Evolutionary conservation across 805 yeast species (phyloP).

Genomic region (Cyberlindnera petersonii): DNA sequence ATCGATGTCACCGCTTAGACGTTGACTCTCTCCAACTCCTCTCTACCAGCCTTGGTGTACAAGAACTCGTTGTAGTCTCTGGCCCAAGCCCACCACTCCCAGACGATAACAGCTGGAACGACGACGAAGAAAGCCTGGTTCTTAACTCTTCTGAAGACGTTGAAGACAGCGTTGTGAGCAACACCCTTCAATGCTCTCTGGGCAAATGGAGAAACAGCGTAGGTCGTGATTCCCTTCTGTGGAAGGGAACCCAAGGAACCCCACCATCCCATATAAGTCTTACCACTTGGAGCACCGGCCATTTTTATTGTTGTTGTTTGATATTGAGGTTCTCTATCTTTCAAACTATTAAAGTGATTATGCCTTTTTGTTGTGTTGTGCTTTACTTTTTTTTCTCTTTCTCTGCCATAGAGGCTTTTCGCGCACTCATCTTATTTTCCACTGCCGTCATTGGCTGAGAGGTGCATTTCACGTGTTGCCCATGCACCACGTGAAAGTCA

Average conservation of each 20-base stretch:
- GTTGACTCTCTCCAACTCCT: conserved; percentile 72
- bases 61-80: conserved; percentile 89
- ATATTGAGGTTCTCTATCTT: too few species aligned
- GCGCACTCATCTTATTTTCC: conserved; percentile 9
- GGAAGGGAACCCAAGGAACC: conserved; percentile 84
- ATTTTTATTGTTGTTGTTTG: conserved; percentile 30
- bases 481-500: too few species aligned
- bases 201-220: conserved; percentile 90
- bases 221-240: conserved; percentile 81
- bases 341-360: background rate
- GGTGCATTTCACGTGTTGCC: too few species aligned
- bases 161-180: conserved; percentile 81
- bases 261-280: conserved; percentile 96
- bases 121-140: conserved; percentile 75
- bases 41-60: conserved; percentile 97
- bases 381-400: conserved; percentile 7
- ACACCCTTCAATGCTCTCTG: conserved; percentile 89
- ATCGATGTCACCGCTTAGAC: conserved; percentile 24
- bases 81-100: conserved; percentile 84
- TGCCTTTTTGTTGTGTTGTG: background rate
- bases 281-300: conserved; percentile 61
- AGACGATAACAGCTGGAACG: conserved; percentile 74
- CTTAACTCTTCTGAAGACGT: conserved; percentile 90
- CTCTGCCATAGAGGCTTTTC: background rate
- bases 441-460: conserved; percentile 15